phyloP scores from a whole-genome alignment of 495 filamentous ascomycete species.

The Penicillium manginii region DNA sequence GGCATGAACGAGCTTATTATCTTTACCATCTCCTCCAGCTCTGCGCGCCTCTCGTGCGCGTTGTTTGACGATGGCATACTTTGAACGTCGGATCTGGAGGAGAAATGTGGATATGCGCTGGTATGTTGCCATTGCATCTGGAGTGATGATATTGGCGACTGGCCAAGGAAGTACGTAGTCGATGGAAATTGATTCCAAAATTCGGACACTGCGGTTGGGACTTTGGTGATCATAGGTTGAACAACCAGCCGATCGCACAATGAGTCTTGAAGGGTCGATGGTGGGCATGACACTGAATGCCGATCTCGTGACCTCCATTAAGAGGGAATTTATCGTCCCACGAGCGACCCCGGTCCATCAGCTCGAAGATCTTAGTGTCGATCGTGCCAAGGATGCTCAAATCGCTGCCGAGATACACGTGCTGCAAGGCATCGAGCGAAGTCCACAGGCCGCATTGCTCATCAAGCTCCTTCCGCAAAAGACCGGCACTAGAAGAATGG shows the following conservation, averaged over 20 bases:
- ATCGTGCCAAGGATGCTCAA: constrained; percentile 65
- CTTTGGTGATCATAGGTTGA: constrained; percentile 11
- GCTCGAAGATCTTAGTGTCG: constrained; percentile 71
- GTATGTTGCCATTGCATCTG: constrained; percentile 63
- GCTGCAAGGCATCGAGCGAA: constrained; percentile 67
- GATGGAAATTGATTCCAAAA: constrained; percentile 60
- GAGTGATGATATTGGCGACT: constrained; percentile 77
- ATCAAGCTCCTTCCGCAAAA: constrained; percentile 68
- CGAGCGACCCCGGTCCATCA: constrained; percentile 66
- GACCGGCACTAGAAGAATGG: constrained; percentile 66
- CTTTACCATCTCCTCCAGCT: constrained; percentile 14
- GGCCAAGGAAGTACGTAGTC: constrained; percentile 78
- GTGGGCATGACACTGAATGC: constrained; percentile 57
- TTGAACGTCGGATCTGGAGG: constrained; percentile 76
- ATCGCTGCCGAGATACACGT: constrained; percentile 74
- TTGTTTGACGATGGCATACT: constrained; percentile 65
- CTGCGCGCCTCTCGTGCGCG: constrained; percentile 39
- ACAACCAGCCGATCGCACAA: constrained; percentile 46
- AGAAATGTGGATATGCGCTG: constrained; percentile 73
- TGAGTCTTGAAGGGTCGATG: constrained; percentile 63
- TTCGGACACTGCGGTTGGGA: constrained; percentile 45
- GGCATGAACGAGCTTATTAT: constrained; percentile 57
- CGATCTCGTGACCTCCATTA: constrained; percentile 78
- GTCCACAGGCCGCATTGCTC: constrained; percentile 67
- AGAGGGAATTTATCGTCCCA: constrained; percentile 83